These are phyloP conservation scores for Leptographium galeiforme DNA, from an alignment of 2,329 filamentous ascomycete genomes.

Conservation along the genomic window DNA sequence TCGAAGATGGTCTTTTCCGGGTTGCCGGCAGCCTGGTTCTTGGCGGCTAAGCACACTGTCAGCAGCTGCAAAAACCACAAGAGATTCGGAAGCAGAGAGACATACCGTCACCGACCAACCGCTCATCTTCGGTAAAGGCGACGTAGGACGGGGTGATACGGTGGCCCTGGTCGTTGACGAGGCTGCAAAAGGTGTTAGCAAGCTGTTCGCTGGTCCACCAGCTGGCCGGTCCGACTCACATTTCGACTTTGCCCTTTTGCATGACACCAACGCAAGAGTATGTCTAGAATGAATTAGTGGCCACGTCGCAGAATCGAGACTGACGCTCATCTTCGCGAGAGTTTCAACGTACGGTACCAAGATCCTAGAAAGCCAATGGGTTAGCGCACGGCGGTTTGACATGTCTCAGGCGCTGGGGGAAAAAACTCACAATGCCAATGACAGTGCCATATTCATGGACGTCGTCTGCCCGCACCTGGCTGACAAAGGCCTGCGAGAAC, in stretches of 20 bases:
- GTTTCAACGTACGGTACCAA: constrained; percentile 47
- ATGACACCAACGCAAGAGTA: constrained; percentile 88
- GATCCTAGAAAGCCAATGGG: constrained; percentile 27
- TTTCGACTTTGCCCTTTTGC: constrained; percentile 90
- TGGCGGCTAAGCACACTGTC: constrained; percentile 40
- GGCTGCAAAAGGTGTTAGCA: constrained; percentile 17
- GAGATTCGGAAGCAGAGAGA: neutral
- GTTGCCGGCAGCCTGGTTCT: constrained; percentile 84
- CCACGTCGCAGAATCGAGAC: neutral
- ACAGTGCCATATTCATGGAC: constrained; percentile 74
- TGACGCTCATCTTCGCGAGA: neutral
- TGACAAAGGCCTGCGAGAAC: constrained; percentile 75
- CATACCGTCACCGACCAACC: constrained; percentile 74
- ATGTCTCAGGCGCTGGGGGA: too few relatives aligned
- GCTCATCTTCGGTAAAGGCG: constrained; percentile 92
- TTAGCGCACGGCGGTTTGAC: neutral
- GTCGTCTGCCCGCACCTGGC: constrained; percentile 60
- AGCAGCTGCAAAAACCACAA: neutral
- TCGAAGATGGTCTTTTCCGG: constrained; percentile 66
- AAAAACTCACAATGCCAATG: constrained; percentile 59
- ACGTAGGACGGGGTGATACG: constrained; percentile 92
- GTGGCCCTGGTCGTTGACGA: constrained; percentile 91
- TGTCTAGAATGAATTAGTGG: constrained; percentile 31
- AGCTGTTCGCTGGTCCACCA: neutral
- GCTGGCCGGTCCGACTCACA: constrained; percentile 21